These are phyloP conservation scores for Nemania sp. DNA, from an alignment of 2,329 filamentous ascomycete genomes.

Conservation along the genomic window DNA sequence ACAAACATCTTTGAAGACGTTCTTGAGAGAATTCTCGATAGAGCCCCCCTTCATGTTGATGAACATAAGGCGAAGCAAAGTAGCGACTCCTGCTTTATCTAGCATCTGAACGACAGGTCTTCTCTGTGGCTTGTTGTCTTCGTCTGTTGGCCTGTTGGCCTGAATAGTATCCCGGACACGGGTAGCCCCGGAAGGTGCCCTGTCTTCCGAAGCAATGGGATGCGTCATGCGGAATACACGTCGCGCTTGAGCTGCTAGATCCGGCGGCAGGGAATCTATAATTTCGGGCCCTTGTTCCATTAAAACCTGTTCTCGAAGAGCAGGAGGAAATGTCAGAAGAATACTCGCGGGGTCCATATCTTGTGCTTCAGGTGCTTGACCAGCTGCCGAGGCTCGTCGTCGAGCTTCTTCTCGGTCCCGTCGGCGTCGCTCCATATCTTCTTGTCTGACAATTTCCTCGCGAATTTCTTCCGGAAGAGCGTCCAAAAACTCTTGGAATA, in stretches of 20 bases:
- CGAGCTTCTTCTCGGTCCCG: constrained; percentile 82
- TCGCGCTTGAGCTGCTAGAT: constrained; percentile 84
- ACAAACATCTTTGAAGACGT: constrained; percentile 87
- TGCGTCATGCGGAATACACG: constrained; percentile 58
- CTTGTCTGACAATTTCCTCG: constrained; percentile 86
- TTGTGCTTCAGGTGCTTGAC: constrained; percentile 52
- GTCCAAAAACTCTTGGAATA: constrained; percentile 91
- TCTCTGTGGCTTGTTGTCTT: constrained; percentile 69
- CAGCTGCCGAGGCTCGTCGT: constrained; percentile 63
- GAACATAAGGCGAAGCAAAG: constrained; percentile 97
- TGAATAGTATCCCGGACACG: constrained; percentile 33
- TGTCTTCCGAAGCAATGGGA: constrained; percentile 44
- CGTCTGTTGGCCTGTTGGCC: constrained; percentile 35
- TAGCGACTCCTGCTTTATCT: constrained; percentile 93
- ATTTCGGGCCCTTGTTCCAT: constrained; percentile 91
- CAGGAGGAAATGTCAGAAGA: constrained; percentile 84
- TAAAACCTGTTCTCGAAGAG: constrained; percentile 82
- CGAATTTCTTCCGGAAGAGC: constrained; percentile 90
- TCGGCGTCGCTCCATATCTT: constrained; percentile 84
- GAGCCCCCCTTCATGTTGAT: constrained; percentile 83
- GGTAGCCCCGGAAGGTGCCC: constrained; percentile 45
- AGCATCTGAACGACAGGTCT: constrained; percentile 93
- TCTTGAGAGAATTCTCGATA: constrained; percentile 80
- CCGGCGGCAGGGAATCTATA: constrained; percentile 79
- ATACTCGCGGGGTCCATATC: constrained; percentile 96